These are phyloP conservation scores for Cryptococcus jaspeensis DNA, from an alignment of 1,284 basidiomycete genomes.

Conservation along the genomic window DNA sequence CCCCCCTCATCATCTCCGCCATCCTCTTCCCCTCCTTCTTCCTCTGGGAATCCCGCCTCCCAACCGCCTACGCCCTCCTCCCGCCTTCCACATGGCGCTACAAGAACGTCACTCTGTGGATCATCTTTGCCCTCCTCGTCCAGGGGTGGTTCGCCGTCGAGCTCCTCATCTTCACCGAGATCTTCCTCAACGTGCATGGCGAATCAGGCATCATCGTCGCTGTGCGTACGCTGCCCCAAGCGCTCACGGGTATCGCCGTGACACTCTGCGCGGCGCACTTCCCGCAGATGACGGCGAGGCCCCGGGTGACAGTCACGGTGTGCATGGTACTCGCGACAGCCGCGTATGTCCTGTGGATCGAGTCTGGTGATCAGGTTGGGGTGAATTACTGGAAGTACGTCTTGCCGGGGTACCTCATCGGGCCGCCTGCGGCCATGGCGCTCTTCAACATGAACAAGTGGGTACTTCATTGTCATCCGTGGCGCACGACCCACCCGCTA, in stretches of 20 bases:
- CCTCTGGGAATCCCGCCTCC: constrained; percentile 28
- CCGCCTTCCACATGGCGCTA: constrained; percentile 41
- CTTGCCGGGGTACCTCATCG: constrained; percentile 37
- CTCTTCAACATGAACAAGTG: constrained; percentile 25
- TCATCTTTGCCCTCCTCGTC: constrained; percentile 35
- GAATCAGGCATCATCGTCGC: constrained; percentile 33
- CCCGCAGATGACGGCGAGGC: constrained; percentile 16
- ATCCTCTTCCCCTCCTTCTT: constrained; percentile 34
- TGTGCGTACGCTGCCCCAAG: constrained; percentile 27
- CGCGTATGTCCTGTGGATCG: constrained; percentile 33
- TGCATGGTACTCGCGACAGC: constrained; percentile 25
- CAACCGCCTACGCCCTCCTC: constrained; percentile 38
- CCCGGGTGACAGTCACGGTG: constrained; percentile 27
- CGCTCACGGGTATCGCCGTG: neutral
- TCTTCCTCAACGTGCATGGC: constrained; percentile 16
- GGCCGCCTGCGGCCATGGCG: constrained; percentile 28
- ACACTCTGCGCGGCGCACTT: neutral
- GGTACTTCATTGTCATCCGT: neutral
- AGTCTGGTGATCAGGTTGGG: constrained; percentile 18
- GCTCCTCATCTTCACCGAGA: neutral
- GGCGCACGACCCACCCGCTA: neutral
- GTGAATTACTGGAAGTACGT: constrained; percentile 41
- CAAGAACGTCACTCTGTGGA: constrained; percentile 43
- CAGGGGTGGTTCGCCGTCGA: constrained; percentile 26
- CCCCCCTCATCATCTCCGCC: constrained; percentile 31